Base-by-base conservation (phyloP, 352 stramenopile genomes). In the Hyphochytrium catenoides region DNA sequence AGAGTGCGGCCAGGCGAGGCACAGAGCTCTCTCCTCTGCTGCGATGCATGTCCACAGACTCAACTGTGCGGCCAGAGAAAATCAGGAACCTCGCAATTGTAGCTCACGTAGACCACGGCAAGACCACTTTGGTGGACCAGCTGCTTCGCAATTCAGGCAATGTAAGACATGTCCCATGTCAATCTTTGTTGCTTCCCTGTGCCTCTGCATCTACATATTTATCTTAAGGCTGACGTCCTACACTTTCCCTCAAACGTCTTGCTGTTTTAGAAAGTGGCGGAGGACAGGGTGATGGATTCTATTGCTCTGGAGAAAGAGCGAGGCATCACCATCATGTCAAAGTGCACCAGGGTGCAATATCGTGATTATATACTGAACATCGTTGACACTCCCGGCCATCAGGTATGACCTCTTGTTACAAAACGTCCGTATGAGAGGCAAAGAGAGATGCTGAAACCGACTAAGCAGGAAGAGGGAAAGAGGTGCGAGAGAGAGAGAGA, bases 311-410 rank as follows among this genome's bases (percentile, higher is more conserved):
- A 98, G 66, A 76, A 83, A 34, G 89, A 98, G 59, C 81, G 91
- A 12, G 91, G 89, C 12, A 98, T 98, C 49, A 98, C 91, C 12
- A 98, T 98, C 56, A 95, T 95, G 53, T 93, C 73, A 47, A 98
- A 98, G 61, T 89, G 85, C 42, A 97, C 88, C 30, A 69, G 85
- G 20, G 66, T 96, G 35, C 59, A 94, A 44, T 96, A 93, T 57
- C 62, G 70, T 31, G 87, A 73, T 27, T 62, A 91, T 27, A 64
- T 89, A 34, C 73, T 97, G 42, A 96, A 97, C 56, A 83, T 96
- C 23, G 85, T 96, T 9, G 86, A 97, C 67, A 97, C 87, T 12
- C 89, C 90, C 0, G 91, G 91, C 14, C 91, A 98, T 60, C 73
- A 81, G n/a, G n/a, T n/a, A n/a, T n/a, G n/a, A n/a, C n/a, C n/a